phyloP scores from a whole-genome alignment of 352 stramenopile genomes.

The Phytophthora crassamura region DNA sequence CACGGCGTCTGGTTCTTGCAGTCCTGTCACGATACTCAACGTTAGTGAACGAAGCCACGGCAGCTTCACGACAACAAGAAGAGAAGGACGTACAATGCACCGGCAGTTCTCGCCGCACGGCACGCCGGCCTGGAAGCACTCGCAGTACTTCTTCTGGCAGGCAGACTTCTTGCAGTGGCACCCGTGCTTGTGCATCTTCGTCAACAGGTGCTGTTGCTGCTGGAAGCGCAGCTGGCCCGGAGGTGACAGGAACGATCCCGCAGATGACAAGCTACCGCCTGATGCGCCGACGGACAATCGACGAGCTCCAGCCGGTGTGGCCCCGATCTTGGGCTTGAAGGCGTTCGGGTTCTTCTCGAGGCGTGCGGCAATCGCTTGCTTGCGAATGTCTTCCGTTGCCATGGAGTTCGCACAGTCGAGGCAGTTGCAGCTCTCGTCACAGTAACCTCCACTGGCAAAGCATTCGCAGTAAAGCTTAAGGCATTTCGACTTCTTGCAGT shows the following conservation, averaged over 20 bases:
- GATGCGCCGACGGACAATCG: conserved; percentile 21
- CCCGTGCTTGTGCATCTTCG: conserved; percentile 93
- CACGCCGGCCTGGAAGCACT: conserved; percentile 95
- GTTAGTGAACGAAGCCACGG: conserved; percentile 1
- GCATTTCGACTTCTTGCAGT: conserved; percentile 98
- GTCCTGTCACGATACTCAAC: conserved; percentile 44
- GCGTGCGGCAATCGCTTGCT: conserved; percentile 89
- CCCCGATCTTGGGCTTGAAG: conserved; percentile 96
- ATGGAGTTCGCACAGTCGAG: conserved; percentile 91
- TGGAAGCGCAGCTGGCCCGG: conserved; percentile 15
- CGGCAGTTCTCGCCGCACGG: conserved; percentile 90
- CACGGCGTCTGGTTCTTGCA: conserved; percentile 82
- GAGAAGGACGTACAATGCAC: conserved; percentile 76
- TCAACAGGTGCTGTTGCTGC: conserved; percentile 36
- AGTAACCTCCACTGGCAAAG: conserved; percentile 93
- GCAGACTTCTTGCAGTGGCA: conserved; percentile 97
- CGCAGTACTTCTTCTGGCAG: conserved; percentile 98
- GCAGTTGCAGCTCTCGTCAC: conserved; percentile 94
- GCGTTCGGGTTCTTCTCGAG: conserved; percentile 95
- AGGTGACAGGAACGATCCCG: conserved; percentile 35
- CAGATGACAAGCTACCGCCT: conserved; percentile 16
- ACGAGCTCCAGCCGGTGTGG: conserved; percentile 24
- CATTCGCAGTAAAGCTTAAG: conserved; percentile 98
- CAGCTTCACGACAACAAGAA: neutral
- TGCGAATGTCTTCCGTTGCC: conserved; percentile 66